phyloP scores from a whole-genome alignment of 257 asterid genomes.

The Mitragyna speciosa region DNA sequence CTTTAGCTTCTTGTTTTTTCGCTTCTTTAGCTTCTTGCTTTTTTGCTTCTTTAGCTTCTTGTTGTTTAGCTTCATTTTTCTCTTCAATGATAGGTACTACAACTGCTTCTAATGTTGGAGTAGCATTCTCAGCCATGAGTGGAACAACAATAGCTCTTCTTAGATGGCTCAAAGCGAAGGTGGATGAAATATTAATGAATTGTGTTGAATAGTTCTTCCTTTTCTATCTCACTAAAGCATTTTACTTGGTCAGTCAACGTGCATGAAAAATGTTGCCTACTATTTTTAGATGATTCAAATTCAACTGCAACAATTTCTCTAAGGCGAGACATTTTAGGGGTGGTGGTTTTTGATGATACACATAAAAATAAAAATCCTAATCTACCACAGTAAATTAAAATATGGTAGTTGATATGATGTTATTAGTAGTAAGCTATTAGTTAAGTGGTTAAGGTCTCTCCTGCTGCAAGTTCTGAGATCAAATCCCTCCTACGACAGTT shows the following conservation, averaged over 20 bases:
- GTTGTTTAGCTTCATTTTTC: too few relatives aligned
- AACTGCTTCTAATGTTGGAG: background rate
- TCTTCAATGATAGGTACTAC: background rate
- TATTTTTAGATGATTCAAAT: background rate
- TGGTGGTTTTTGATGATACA: background rate
- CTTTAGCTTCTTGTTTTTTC: too few relatives aligned
- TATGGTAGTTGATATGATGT: background rate
- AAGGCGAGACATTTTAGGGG: background rate
- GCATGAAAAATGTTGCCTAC: background rate
- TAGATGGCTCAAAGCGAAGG: too few relatives aligned
- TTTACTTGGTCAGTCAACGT: background rate
- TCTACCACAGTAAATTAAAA: too few relatives aligned
- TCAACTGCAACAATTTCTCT: background rate
- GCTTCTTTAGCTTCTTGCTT: background rate
- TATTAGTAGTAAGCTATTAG: too few relatives aligned
- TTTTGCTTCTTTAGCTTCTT: too few relatives aligned
- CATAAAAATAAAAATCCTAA: too few relatives aligned
- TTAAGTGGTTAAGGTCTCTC: too few relatives aligned
- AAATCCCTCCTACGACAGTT: too few relatives aligned
- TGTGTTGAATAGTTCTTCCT: background rate
- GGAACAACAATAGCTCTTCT: background rate
- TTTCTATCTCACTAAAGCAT: background rate
- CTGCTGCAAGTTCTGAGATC: too few relatives aligned
- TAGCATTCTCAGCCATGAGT: background rate
- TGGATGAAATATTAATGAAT: too few relatives aligned